Base-by-base conservation (phyloP, 176 grass and related monocot genomes). In the Neostapfia colusana region DNA sequence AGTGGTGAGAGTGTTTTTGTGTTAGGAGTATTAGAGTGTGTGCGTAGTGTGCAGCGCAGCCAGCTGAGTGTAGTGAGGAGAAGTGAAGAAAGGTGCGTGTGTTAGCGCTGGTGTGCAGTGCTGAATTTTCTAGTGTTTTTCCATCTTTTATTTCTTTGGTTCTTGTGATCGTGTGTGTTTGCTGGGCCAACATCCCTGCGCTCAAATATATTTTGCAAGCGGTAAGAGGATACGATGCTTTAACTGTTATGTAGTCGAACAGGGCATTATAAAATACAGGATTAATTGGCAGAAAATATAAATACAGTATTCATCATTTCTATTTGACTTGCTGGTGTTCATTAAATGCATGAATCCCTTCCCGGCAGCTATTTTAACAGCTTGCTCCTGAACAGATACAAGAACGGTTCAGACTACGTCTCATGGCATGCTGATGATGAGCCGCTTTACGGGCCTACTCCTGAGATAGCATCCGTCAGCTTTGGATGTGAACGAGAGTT, bases 371-470 rank as follows among this genome's bases (percentile, higher is more conserved):
- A 86, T 68, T 98, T 98, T 61, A 98, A 98, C 70, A 95, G 89
- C 83, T 80, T 95, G 73, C 48, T 99, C 28, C 85, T 99, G 67
- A 99, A 92, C 82, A 87, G 74, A 88, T 98, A 98, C 83, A 85
- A 88, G 65, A 86, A 35, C 6, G 87, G 95, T 55, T 95, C 87
- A 35, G 85, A 99, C 55, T 90, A 95, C 9, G 87, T 95, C 15
- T 89, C 95, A 18, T 99, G 95, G 95, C 95, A 99, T 50, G 86
- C 91, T n/a, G 95, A 95, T 18, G 95, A 92, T 18, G 95, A 98
- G 68, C 69, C 79, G 7, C 83, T 92, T 16, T 95, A 98, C 3
- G 95, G 95, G 3, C 85, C 85, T 13, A 81, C 84, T 69, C 91
- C 95, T 8, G 89, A 92, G 46, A 98, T 95, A 61, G 91, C 95